phyloP scores from a whole-genome alignment of 305 asterid species.

The Fraxinus sp. region DNA sequence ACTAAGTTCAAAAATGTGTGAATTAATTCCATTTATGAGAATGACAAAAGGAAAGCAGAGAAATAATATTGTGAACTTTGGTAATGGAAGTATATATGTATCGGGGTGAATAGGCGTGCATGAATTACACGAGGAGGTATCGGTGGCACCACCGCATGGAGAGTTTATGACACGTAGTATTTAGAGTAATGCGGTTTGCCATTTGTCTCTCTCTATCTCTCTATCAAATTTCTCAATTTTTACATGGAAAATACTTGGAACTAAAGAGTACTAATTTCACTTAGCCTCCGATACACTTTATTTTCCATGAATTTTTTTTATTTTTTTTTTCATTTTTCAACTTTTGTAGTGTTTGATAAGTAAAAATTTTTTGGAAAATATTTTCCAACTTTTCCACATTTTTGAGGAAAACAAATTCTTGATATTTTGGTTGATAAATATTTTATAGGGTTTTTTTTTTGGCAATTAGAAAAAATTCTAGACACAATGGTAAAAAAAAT shows the following conservation, averaged over 20 bases:
- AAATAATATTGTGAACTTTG: neutral
- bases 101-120: neutral
- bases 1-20: constrained; percentile 60
- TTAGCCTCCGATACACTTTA: no score
- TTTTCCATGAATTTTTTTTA: no score
- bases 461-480: no score
- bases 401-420: no score
- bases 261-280: neutral
- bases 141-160: constrained; percentile 54
- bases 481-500: no score
- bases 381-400: no score
- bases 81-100: neutral
- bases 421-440: no score
- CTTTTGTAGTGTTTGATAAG: no score
- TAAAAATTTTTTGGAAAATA: no score
- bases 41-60: neutral
- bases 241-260: neutral
- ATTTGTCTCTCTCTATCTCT: neutral
- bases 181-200: constrained; percentile 7
- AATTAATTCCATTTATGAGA: constrained; percentile 41
- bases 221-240: neutral
- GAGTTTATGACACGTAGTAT: constrained; percentile 30
- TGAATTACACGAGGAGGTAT: neutral
- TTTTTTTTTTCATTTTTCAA: no score
- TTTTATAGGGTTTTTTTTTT: no score